Percentiles rank a stretch among this genome's conserved stretches.
Evolutionary conservation across 768 basidiomycete species (phyloP).

Genomic region (Leccinum truebloodii): DNA sequence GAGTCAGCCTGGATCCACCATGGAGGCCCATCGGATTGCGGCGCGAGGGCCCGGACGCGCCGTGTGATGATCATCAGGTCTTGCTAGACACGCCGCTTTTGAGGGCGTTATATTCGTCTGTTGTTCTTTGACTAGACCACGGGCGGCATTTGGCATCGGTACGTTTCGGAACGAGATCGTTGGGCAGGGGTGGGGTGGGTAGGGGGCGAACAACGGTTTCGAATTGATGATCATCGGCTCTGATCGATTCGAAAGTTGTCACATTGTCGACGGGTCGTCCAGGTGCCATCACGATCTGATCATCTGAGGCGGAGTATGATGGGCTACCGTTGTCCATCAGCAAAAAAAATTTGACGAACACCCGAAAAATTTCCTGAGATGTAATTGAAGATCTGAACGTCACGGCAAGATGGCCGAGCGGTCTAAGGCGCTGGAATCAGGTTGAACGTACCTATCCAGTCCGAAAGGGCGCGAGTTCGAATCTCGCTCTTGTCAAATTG

Average conservation of each 20-base stretch:
- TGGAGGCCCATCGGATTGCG: neutral
- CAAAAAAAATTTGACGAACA: too few relatives aligned
- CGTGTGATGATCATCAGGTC: neutral
- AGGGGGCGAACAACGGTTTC: neutral
- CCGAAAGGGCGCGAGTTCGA: conserved; percentile 37
- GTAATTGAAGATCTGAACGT: neutral
- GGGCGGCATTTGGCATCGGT: neutral
- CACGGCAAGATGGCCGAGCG: conserved; percentile 54
- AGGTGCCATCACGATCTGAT: neutral
- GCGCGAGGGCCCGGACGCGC: neutral
- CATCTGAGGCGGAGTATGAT: neutral
- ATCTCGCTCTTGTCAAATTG: conserved; percentile 36
- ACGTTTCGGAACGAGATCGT: neutral
- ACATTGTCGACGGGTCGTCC: neutral
- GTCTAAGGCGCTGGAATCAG: conserved; percentile 63
- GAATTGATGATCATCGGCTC: neutral
- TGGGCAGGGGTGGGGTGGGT: neutral
- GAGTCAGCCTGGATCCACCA: too few relatives aligned
- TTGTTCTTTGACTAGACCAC: neutral
- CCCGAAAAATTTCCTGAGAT: neutral
- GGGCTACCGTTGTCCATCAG: too few relatives aligned
- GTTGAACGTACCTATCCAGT: conserved; percentile 25
- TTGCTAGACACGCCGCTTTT: too few relatives aligned
- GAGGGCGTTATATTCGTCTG: neutral
- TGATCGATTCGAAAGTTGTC: neutral